Percentiles rank a stretch among this genome's conserved stretches.
Evolutionary conservation across 371 early-diverging fungal species (phyloP).

Genomic region (Mucor irregularis): DNA sequence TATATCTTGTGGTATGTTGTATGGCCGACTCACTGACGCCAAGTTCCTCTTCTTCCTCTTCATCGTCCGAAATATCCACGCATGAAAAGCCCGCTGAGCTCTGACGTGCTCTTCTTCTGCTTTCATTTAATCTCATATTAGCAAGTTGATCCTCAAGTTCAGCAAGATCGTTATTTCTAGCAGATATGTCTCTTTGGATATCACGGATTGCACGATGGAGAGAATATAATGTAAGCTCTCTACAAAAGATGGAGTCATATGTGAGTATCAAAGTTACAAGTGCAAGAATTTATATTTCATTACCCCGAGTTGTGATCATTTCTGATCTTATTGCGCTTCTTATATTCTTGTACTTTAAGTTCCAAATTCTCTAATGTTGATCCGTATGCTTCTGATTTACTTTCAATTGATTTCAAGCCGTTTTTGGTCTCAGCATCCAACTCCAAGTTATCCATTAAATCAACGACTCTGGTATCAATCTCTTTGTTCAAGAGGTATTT

Average conservation of each 20-base stretch:
- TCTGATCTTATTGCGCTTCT: slow-evolving; percentile 12
- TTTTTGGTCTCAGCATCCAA: slow-evolving; percentile 13
- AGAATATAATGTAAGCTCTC: slow-evolving; percentile 26
- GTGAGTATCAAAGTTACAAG: not conserved
- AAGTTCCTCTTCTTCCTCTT: slow-evolving; percentile 10
- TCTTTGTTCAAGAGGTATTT: slow-evolving; percentile 2
- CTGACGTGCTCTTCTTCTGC: slow-evolving; percentile 3
- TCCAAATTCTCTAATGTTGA: slow-evolving; percentile 9
- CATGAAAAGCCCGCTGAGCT: slow-evolving; percentile 6
- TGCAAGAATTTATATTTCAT: not conserved
- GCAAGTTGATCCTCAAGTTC: slow-evolving; percentile 27
- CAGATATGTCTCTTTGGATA: slow-evolving; percentile 24
- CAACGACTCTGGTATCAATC: not conserved
- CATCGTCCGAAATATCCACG: slow-evolving; percentile 15
- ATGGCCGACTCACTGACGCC: slow-evolving; percentile 2
- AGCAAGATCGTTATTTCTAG: slow-evolving; percentile 15
- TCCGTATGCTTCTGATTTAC: not conserved
- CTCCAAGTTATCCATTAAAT: slow-evolving; percentile 12
- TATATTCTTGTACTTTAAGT: slow-evolving; percentile 10
- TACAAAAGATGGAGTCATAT: too few relatives aligned
- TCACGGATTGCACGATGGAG: slow-evolving; percentile 33
- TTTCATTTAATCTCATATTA: not conserved
- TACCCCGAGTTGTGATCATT: slow-evolving; percentile 16
- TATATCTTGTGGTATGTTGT: slow-evolving; percentile 15
- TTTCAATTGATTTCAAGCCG: not conserved